Percentiles rank a stretch among this genome's conserved stretches.
These are phyloP conservation scores for Aspergillus nomiae DNA, from an alignment of 2,329 filamentous ascomycete species.

Conservation along the genomic window DNA sequence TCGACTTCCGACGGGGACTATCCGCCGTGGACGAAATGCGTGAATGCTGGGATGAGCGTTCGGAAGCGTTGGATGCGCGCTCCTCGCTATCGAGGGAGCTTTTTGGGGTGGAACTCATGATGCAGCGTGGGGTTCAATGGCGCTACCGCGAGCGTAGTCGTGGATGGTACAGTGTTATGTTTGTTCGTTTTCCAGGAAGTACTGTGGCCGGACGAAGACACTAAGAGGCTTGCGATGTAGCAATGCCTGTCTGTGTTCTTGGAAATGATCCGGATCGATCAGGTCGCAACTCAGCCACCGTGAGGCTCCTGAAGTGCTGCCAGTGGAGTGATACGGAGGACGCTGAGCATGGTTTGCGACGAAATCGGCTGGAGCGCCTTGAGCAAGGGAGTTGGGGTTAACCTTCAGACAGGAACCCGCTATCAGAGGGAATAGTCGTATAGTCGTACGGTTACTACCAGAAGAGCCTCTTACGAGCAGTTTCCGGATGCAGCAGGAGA, in stretches of 20 bases:
- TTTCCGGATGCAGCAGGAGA: slow-evolving; percentile 2
- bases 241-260: neutral
- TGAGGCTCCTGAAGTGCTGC: slow-evolving; percentile 30
- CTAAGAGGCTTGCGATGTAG: neutral
- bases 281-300: slow-evolving; percentile 27
- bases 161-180: too few species aligned
- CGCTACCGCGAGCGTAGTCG: neutral
- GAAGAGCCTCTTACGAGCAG: neutral
- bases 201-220: neutral
- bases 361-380: slow-evolving; percentile 2
- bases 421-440: neutral
- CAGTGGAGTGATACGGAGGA: slow-evolving; percentile 25
- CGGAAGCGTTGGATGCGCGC: slow-evolving; percentile 12
- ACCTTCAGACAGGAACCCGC: neutral
- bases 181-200: neutral
- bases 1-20: slow-evolving; percentile 36
- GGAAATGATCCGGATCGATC: neutral
- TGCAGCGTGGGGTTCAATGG: neutral
- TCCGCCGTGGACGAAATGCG: slow-evolving; percentile 27
- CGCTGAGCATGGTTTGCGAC: slow-evolving; percentile 28
- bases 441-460: neutral
- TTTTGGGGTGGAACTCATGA: slow-evolving; percentile 13
- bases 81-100: slow-evolving; percentile 16
- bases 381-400: neutral
- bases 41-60: slow-evolving; percentile 13